A percentile compares a stretch with the other conserved stretches of the same genome.
Evolutionary conservation across 2,329 filamentous ascomycete genomes (phyloP).

Genomic region (Pestalotiopsis sp.): DNA sequence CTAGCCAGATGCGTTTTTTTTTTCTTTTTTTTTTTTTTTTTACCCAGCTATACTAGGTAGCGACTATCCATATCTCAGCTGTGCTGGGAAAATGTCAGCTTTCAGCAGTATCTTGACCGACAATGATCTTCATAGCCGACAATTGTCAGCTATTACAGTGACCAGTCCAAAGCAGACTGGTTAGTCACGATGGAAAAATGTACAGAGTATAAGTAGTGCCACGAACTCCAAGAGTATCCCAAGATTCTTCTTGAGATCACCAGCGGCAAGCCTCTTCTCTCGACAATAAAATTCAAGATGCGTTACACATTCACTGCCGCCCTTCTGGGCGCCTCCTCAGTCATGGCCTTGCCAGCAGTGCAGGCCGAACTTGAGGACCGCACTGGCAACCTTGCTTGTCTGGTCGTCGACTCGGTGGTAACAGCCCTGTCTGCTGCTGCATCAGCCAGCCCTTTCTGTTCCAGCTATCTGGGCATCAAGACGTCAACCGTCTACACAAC

Average conservation of each 20-base stretch:
- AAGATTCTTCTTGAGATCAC: not conserved
- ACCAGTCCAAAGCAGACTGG: not conserved
- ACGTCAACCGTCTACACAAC: conserved; percentile 2
- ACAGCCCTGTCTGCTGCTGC: not conserved
- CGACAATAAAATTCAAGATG: not conserved
- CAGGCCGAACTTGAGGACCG: conserved; percentile 1
- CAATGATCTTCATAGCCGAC: not conserved
- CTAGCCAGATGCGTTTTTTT: not conserved
- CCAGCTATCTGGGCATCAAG: conserved; percentile 9
- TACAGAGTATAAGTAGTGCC: not conserved
- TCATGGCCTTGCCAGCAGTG: conserved; percentile 6
- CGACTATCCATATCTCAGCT: not conserved
- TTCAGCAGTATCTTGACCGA: not conserved
- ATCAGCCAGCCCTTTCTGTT: conserved; percentile 4
- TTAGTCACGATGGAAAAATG: not conserved
- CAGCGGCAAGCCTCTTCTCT: not conserved
- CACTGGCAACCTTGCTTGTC: conserved; percentile 4
- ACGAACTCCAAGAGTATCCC: not conserved
- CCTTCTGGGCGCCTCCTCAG: conserved; percentile 7
- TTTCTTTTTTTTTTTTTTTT: no score
- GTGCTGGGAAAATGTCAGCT: not conserved
- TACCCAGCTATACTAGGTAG: not conserved
- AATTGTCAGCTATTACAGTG: not conserved
- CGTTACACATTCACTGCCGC: not conserved
- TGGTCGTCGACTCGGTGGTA: not conserved